Percentiles rank a stretch among this genome's conserved stretches.
Evolutionary conservation across 371 early-diverging fungal species (phyloP).

Genomic region (Lichtheimia corymbifera): DNA sequence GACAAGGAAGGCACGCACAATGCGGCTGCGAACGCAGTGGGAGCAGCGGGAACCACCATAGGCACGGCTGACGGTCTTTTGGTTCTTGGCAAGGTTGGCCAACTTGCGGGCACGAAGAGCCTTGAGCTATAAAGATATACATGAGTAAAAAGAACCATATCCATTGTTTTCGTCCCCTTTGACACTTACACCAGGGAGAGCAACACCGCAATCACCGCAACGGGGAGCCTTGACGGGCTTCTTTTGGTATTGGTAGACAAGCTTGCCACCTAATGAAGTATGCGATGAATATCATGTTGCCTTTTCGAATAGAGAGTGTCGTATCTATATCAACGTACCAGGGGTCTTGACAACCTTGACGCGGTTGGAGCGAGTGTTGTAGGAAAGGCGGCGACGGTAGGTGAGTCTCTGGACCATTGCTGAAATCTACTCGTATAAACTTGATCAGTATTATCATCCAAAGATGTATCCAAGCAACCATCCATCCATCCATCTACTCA

Average conservation of each 20-base stretch:
- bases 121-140: slow-evolving; percentile 62
- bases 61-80: slow-evolving; percentile 93
- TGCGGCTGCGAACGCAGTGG: slow-evolving; percentile 91
- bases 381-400: slow-evolving; percentile 96
- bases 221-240: slow-evolving; percentile 91
- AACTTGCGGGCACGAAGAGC: slow-evolving; percentile 90
- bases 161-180: neutral
- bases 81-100: slow-evolving; percentile 84
- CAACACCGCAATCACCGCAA: slow-evolving; percentile 96
- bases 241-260: slow-evolving; percentile 89
- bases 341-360: slow-evolving; percentile 96
- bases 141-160: neutral
- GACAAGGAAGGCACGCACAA: slow-evolving; percentile 97
- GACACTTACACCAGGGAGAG: slow-evolving; percentile 82
- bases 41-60: slow-evolving; percentile 97
- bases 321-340: slow-evolving; percentile 50
- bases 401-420: slow-evolving; percentile 91
- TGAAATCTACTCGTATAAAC: slow-evolving; percentile 8
- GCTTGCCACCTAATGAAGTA: slow-evolving; percentile 74
- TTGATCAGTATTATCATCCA: neutral
- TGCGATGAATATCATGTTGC: neutral
- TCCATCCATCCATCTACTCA: neutral
- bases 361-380: slow-evolving; percentile 99
- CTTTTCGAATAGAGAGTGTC: neutral
- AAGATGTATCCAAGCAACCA: neutral